Conservation (phyloP, 257 asterid genomes). For the Anisodus tanguticus region DNA sequence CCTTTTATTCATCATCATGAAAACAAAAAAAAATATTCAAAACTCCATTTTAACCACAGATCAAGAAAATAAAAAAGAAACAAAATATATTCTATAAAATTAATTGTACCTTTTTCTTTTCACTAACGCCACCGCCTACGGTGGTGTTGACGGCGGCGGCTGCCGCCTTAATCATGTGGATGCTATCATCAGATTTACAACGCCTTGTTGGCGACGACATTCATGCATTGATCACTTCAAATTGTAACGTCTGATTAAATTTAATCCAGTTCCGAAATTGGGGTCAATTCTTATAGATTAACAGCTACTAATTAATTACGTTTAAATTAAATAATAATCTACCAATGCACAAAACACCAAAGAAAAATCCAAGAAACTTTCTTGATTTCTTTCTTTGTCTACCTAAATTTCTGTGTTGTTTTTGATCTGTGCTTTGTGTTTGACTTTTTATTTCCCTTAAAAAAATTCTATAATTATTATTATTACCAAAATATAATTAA, state of each 20-base stretch:
- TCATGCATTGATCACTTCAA: slow-evolving; percentile 39
- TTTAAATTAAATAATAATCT: not conserved
- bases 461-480: not conserved
- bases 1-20: slow-evolving; percentile 43
- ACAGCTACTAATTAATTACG: not conserved
- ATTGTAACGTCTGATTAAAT: not conserved
- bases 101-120: slow-evolving; percentile 55
- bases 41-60: not conserved
- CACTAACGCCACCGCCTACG: slow-evolving; percentile 41
- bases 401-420: slow-evolving; percentile 53
- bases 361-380: slow-evolving; percentile 27
- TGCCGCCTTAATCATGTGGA: slow-evolving; percentile 46
- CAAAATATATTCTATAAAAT: not conserved
- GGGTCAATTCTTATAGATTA: not conserved
- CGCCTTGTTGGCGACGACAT: slow-evolving; percentile 46
- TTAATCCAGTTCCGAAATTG: slow-evolving; percentile 15
- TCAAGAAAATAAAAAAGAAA: not conserved
- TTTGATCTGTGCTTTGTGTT: slow-evolving; percentile 35
- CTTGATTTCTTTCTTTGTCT: slow-evolving; percentile 41
- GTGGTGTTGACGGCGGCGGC: slow-evolving; percentile 44
- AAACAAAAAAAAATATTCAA: not conserved
- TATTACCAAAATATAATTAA: not conserved
- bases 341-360: slow-evolving; percentile 10
- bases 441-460: slow-evolving; percentile 10
- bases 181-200: slow-evolving; percentile 36